Percentiles rank a stretch among this genome's conserved stretches.
These are phyloP conservation scores for Talaromyces proteolyticus DNA, from an alignment of 495 filamentous ascomycete genomes.

Conservation along the genomic window DNA sequence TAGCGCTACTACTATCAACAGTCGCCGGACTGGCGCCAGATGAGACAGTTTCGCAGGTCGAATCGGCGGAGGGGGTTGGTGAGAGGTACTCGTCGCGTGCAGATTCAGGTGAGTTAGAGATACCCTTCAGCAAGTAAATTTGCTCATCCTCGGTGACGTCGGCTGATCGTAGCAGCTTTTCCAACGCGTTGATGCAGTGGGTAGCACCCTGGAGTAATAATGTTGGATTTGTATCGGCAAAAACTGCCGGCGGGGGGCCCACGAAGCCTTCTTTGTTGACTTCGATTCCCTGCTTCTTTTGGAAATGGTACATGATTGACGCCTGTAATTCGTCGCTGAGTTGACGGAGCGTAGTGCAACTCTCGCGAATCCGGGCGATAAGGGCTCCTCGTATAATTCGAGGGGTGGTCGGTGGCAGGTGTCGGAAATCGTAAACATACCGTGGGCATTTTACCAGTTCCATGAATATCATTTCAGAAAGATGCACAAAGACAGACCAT, in stretches of 20 bases:
- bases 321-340: conserved; percentile 22
- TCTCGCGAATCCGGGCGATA: conserved; percentile 13
- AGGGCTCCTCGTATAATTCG: conserved; percentile 9
- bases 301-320: conserved; percentile 17
- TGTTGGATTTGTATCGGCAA: conserved; percentile 21
- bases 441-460: conserved; percentile 19
- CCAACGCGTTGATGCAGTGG: conserved; percentile 10
- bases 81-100: neutral
- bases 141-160: neutral
- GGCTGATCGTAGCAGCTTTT: neutral
- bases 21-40: neutral
- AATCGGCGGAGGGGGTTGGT: conserved; percentile 5
- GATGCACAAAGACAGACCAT: conserved; percentile 19
- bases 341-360: conserved; percentile 17
- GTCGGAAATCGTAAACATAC: conserved; percentile 7
- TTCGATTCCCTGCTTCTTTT: conserved; percentile 4
- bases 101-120: neutral
- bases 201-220: conserved; percentile 19
- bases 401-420: conserved; percentile 4
- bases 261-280: conserved; percentile 14
- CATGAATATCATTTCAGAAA: conserved; percentile 16
- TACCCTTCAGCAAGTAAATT: neutral
- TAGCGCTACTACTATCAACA: neutral
- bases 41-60: conserved; percentile 2
- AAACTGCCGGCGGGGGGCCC: conserved; percentile 19